Evolutionary conservation across 2,329 filamentous ascomycete species (phyloP).

Genomic region (Tolypocladium endophyticum): DNA sequence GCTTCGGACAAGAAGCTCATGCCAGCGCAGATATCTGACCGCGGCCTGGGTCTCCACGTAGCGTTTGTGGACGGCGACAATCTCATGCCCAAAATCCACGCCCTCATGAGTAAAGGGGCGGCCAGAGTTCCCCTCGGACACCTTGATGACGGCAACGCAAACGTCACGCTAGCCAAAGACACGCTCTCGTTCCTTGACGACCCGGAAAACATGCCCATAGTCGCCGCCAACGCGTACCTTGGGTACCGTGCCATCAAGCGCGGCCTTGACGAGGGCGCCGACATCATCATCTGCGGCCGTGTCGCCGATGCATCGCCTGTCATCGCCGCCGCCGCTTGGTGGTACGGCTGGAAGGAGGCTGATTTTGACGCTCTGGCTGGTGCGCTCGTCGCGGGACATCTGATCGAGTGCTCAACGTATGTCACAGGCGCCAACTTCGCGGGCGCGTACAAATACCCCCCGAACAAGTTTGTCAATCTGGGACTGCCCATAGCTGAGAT

Average conservation of each 20-base stretch:
- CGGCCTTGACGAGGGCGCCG: slow-evolving; percentile 25
- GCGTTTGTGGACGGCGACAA: slow-evolving; percentile 28
- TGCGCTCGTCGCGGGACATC: slow-evolving; percentile 33
- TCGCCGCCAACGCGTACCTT: slow-evolving; percentile 35
- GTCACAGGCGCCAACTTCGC: slow-evolving; percentile 42
- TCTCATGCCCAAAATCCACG: slow-evolving; percentile 13
- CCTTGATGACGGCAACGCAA: slow-evolving; percentile 7
- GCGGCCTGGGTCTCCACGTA: slow-evolving; percentile 18
- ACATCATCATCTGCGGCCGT: slow-evolving; percentile 31
- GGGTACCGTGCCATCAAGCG: slow-evolving; percentile 32
- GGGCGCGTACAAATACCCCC: slow-evolving; percentile 20
- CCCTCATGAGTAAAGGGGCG: neutral
- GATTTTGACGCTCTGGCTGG: slow-evolving; percentile 36
- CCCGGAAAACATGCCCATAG: slow-evolving; percentile 9
- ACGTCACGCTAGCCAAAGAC: slow-evolving; percentile 8
- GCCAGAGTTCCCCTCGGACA: slow-evolving; percentile 10
- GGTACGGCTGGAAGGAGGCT: slow-evolving; percentile 34
- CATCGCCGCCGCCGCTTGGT: slow-evolving; percentile 41
- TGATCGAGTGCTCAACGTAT: slow-evolving; percentile 41
- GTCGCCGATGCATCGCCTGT: slow-evolving; percentile 35
- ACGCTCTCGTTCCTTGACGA: slow-evolving; percentile 8
- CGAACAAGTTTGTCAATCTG: slow-evolving; percentile 17
- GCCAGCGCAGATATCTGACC: slow-evolving; percentile 11
- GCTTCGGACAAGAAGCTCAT: neutral
- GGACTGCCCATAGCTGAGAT: slow-evolving; percentile 41